Percentiles rank a stretch among this genome's conserved stretches.
phyloP scores from a whole-genome alignment of 306 rosid genomes.

The Dryas alaskensis region DNA sequence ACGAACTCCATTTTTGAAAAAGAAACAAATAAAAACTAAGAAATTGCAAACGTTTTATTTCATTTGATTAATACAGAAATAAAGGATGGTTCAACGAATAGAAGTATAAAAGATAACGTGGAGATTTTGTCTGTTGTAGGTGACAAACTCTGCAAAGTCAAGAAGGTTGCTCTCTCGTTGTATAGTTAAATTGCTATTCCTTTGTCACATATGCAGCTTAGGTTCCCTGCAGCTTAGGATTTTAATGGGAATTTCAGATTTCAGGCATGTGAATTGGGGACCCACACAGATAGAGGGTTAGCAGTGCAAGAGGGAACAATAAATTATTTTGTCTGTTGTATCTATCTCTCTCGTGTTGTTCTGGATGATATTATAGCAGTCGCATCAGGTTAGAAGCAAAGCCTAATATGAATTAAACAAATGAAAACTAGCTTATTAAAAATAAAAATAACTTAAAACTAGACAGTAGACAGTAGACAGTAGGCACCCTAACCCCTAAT shows the following conservation, averaged over 20 bases:
- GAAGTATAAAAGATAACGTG: conserved; percentile 6
- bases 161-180: conserved; percentile 24
- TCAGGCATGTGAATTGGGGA: conserved; percentile 49
- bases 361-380: not conserved
- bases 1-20: not conserved
- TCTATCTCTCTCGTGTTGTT: not conserved
- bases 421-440: not conserved
- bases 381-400: not conserved
- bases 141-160: conserved; percentile 44
- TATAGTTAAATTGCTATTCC: conserved; percentile 15
- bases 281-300: not conserved
- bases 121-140: conserved; percentile 37
- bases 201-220: conserved; percentile 23
- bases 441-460: not conserved
- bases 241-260: conserved; percentile 22
- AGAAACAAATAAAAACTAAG: not conserved
- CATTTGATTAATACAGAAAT: not conserved
- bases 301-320: conserved; percentile 7
- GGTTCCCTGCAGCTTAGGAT: conserved; percentile 31
- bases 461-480: not conserved
- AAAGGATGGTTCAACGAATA: conserved; percentile 18
- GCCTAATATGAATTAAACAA: not conserved
- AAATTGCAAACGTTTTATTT: not conserved
- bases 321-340: not conserved
- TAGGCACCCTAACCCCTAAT: not conserved